Evolutionary conservation across 192 early-diverging fungal species (phyloP), one percentile per base, ranked within the genome.

Genomic region (Backusella tarrabulga): DNA sequence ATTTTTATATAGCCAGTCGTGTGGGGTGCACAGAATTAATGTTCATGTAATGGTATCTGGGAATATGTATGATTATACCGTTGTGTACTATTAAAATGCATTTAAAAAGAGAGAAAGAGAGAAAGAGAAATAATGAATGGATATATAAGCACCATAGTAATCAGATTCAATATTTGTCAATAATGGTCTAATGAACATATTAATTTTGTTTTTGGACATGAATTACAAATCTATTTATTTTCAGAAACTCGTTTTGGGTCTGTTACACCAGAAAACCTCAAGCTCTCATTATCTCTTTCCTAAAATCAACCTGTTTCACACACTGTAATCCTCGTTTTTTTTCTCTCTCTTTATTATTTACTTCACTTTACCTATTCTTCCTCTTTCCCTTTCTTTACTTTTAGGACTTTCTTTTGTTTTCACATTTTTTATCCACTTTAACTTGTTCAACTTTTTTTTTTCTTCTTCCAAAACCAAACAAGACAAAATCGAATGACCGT

Each of bases 281-380:
- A 12, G 56, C 40, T 41, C 68, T 38, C n/a, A 70, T 36, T 70
- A 23, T 70, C 68, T 35, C 19, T 34, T 41, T 70, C 68, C 34
- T 70, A 36, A 70, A 41, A 41, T 38, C 68, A 36, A 70, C 40
- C 35, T 70, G 34, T 70, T 41, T 70, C 35, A 70, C 35, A 70
- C 40, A 26, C 56, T 63, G 56, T 41, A 70, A 68, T 68, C 67
- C 32, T 34, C 34, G 34, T 70, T 36, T 70, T 70, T 69, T 70
- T 23, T 68, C 35, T 70, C 38, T 41, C 26, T 38, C 40, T 4
- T 41, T 70, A n/a, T 70, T 23, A 26, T 36, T 69, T 38, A n/a
- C 68, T 35, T 11, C 11, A 40, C 38, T 69, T 38, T 36, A 12
- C n/a, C 23, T 70, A 14, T 19, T 41, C 8, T 70, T 7, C n/a